A percentile compares a stretch with the other conserved stretches of the same genome.
phyloP scores from a whole-genome alignment of 2,329 filamentous ascomycete species.

The Davidsoniella neocaledoniae region DNA sequence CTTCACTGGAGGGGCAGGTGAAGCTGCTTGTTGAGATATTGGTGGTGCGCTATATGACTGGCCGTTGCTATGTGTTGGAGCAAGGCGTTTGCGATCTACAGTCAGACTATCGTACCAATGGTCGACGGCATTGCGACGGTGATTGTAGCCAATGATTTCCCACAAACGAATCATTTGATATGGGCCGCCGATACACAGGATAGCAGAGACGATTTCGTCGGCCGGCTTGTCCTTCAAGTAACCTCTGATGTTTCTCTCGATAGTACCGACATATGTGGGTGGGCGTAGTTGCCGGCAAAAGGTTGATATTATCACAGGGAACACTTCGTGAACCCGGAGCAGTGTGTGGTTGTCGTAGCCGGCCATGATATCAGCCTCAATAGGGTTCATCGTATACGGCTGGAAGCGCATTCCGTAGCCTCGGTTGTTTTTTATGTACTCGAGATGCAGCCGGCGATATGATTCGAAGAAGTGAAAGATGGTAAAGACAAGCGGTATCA shows the following conservation, averaged over 20 bases:
- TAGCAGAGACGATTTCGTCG: constrained; percentile 44
- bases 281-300: constrained; percentile 46
- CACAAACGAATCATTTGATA: constrained; percentile 47
- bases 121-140: constrained; percentile 40
- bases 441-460: constrained; percentile 40
- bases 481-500: constrained; percentile 47
- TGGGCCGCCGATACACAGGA: constrained; percentile 42
- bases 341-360: constrained; percentile 49
- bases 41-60: background rate
- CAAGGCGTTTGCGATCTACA: constrained; percentile 20
- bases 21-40: background rate
- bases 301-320: constrained; percentile 46
- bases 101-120: constrained; percentile 38
- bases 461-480: constrained; percentile 53
- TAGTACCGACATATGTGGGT: constrained; percentile 45
- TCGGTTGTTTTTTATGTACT: constrained; percentile 35
- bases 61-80: background rate
- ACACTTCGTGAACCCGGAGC: constrained; percentile 45
- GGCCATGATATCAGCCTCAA: constrained; percentile 43
- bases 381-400: constrained; percentile 44
- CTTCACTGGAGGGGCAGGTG: constrained; percentile 25
- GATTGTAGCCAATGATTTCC: constrained; percentile 51
- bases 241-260: constrained; percentile 45
- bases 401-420: constrained; percentile 33
- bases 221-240: constrained; percentile 45